Percentiles rank a stretch among this genome's conserved stretches.
phyloP scores from a whole-genome alignment of 2,329 filamentous ascomycete genomes.

The Aspergillus aculeatus region DNA sequence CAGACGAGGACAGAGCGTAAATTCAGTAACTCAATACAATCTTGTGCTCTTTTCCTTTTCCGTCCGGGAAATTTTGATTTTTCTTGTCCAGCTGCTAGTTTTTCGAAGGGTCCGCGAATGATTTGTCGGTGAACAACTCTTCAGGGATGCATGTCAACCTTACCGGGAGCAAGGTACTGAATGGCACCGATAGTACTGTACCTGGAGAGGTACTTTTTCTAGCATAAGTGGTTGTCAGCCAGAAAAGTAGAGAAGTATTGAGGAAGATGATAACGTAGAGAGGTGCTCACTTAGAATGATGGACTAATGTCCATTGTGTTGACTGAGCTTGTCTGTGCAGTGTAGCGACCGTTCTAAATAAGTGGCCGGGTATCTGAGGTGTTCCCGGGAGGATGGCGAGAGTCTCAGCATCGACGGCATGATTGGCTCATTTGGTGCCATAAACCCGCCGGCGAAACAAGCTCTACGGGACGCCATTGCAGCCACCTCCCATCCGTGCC shows the following conservation, averaged over 20 bases:
- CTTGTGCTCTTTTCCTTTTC: not conserved
- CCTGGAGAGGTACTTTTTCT: not conserved
- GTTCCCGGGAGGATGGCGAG: not conserved
- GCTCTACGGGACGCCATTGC: conserved; percentile 6
- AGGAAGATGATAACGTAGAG: not conserved
- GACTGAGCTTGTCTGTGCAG: not conserved
- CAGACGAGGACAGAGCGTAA: not conserved
- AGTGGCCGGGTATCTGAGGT: not conserved
- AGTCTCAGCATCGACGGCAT: not conserved
- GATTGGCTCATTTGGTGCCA: conserved; percentile 2
- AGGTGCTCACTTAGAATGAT: not conserved
- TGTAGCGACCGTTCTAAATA: not conserved
- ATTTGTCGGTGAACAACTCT: conserved; percentile 6
- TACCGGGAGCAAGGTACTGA: not conserved
- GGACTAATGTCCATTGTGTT: not conserved
- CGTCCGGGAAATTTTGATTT: not conserved
- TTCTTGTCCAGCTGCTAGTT: not conserved
- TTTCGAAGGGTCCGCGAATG: not conserved
- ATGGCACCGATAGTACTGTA: not conserved
- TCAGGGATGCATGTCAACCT: not conserved
- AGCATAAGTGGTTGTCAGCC: not conserved
- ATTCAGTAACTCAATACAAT: not conserved
- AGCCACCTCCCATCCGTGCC: not conserved
- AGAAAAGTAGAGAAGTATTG: not conserved
- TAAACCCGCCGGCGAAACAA: conserved; percentile 3